Evolutionary conservation across 2,329 filamentous ascomycete genomes (phyloP).

Genomic region (Phialophora verrucosa): DNA sequence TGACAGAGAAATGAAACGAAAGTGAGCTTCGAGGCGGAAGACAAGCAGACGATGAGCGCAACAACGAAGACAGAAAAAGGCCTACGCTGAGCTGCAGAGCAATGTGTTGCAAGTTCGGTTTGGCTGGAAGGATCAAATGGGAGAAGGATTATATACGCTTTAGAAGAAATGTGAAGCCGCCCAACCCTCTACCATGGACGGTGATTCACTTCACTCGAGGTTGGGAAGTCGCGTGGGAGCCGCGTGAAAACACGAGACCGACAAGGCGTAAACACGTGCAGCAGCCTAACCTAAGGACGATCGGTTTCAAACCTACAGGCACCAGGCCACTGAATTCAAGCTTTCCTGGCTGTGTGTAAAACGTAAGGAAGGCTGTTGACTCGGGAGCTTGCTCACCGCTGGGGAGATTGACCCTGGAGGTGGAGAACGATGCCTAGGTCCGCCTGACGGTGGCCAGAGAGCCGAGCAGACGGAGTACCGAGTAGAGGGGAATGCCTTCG

Average conservation of each 20-base stretch:
- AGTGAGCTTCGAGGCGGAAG: background rate
- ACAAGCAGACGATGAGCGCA: background rate
- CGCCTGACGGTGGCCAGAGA: background rate
- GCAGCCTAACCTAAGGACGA: constrained; percentile 11
- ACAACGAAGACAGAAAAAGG: background rate
- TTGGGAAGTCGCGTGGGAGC: background rate
- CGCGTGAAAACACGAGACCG: background rate
- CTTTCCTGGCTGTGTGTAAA: background rate
- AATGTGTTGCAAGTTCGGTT: background rate
- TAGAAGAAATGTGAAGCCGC: background rate
- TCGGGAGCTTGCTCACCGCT: background rate
- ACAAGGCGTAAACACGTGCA: constrained; percentile 10
- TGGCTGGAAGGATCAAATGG: background rate
- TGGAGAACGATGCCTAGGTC: constrained; percentile 15
- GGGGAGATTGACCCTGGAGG: background rate
- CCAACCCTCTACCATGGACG: background rate
- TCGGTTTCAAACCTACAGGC: constrained; percentile 15
- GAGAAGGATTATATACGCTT: background rate
- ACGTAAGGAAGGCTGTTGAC: background rate
- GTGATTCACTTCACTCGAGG: background rate
- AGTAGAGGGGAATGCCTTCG: background rate
- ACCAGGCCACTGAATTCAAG: background rate
- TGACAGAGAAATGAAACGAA: background rate
- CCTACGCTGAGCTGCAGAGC: background rate
- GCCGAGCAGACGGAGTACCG: background rate